Conservation (phyloP, 441 rosid genomes). For the Viola pubescens region DNA sequence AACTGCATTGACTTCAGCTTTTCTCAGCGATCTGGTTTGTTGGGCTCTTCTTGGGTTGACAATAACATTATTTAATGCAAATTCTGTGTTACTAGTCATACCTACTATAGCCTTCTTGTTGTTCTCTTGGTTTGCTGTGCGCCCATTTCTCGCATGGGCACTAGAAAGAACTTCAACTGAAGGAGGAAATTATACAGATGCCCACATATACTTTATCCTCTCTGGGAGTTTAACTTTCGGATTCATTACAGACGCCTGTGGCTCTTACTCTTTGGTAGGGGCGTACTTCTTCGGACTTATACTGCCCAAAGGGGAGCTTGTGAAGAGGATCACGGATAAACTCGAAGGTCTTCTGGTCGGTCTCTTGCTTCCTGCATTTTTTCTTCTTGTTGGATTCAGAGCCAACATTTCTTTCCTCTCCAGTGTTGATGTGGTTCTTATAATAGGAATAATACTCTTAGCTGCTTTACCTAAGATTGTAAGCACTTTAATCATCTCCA, state of each 20-base stretch:
- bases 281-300: slow-evolving; percentile 46
- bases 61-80: slow-evolving; percentile 12
- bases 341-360: slow-evolving; percentile 28
- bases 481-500: slow-evolving; percentile 22
- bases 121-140: slow-evolving; percentile 23
- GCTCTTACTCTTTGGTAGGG: slow-evolving; percentile 36
- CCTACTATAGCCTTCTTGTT: slow-evolving; percentile 12
- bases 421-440: not conserved
- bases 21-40: slow-evolving; percentile 43
- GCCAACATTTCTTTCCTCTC: not conserved
- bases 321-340: slow-evolving; percentile 22
- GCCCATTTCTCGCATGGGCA: slow-evolving; percentile 29
- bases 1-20: slow-evolving; percentile 48
- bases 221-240: slow-evolving; percentile 29
- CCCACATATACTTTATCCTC: slow-evolving; percentile 21
- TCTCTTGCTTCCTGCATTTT: slow-evolving; percentile 23
- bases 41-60: slow-evolving; percentile 39
- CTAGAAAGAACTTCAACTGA: slow-evolving; percentile 5
- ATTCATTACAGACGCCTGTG: slow-evolving; percentile 35
- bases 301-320: slow-evolving; percentile 32
- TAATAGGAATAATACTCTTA: not conserved
- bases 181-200: slow-evolving; percentile 19
- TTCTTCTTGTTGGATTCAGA: slow-evolving; percentile 25
- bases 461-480: slow-evolving; percentile 25
- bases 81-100: not conserved